phyloP scores from a whole-genome alignment of 1,139 yeast species.

The Magnusiomyces ingens region DNA sequence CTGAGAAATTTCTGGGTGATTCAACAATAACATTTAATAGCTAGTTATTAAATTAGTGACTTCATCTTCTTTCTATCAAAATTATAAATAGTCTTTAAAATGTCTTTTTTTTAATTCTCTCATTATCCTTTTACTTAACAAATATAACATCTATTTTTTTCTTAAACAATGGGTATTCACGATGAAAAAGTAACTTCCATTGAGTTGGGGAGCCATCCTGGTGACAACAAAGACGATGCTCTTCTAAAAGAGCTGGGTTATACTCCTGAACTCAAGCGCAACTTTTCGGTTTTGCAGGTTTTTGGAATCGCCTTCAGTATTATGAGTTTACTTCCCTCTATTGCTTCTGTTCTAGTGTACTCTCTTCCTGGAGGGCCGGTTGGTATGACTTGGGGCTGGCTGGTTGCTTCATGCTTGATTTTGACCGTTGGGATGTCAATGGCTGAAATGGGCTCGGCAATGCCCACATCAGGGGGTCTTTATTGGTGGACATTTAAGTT shows the following conservation, averaged over 20 bases:
- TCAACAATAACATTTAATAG: background rate
- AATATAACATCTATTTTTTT: too few species aligned
- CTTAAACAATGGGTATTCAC: background rate
- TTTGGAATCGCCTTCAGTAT: constrained; percentile 55
- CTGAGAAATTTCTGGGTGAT: background rate
- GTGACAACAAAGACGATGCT: constrained; percentile 23
- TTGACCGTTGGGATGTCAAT: constrained; percentile 45
- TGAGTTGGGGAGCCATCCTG: background rate
- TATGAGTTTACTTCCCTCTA: constrained; percentile 64
- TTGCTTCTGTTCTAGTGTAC: constrained; percentile 38
- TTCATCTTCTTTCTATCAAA: too few species aligned
- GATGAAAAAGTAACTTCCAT: background rate
- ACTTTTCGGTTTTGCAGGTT: constrained; percentile 56
- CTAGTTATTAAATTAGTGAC: too few species aligned
- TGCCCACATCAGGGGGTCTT: constrained; percentile 68
- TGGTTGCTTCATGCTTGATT: constrained; percentile 45
- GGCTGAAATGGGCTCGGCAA: constrained; percentile 57
- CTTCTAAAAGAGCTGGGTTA: constrained; percentile 48
- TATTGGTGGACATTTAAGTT: constrained; percentile 47
- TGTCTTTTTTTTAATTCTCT: background rate
- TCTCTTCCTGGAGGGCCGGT: constrained; percentile 49
- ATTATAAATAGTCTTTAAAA: too few species aligned
- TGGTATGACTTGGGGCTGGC: constrained; percentile 64
- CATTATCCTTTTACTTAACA: background rate
- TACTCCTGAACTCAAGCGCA: constrained; percentile 66